phyloP scores from a whole-genome alignment of 345 rosid genomes.

The Eucalyptus polybractea region DNA sequence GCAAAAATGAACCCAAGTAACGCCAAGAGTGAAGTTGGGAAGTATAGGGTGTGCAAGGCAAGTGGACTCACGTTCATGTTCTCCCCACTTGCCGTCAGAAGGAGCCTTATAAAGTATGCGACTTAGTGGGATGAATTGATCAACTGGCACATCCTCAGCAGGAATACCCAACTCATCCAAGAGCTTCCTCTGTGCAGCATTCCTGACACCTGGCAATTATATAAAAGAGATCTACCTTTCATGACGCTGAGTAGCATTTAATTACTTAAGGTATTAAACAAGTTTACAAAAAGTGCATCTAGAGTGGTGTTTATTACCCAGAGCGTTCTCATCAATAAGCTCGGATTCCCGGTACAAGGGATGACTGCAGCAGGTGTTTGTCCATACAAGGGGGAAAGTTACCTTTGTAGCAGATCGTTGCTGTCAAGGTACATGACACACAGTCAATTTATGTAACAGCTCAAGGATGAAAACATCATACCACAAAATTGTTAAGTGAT shows the following conservation, averaged over 20 bases:
- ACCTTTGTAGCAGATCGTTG: conserved; percentile 95
- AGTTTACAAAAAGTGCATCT: neutral
- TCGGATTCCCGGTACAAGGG: conserved; percentile 86
- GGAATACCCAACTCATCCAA: conserved; percentile 92
- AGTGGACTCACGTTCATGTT: conserved; percentile 71
- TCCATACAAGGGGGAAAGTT: conserved; percentile 97
- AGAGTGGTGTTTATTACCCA: conserved; percentile 27
- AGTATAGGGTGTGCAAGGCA: neutral
- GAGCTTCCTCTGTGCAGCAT: conserved; percentile 98
- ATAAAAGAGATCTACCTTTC: neutral
- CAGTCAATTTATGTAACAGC: neutral
- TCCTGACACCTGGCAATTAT: conserved; percentile 60
- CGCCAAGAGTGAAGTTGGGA: neutral
- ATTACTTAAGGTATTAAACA: neutral
- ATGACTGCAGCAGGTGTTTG: conserved; percentile 99
- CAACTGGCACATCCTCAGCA: conserved; percentile 84
- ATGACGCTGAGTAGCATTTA: neutral
- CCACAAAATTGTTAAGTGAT: neutral
- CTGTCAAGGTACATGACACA: conserved; percentile 19
- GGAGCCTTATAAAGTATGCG: conserved; percentile 94
- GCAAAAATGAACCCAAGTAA: neutral
- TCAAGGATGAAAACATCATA: neutral
- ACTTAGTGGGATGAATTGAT: conserved; percentile 64
- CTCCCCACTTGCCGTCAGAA: conserved; percentile 98
- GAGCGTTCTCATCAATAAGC: conserved; percentile 56